Conservation (phyloP, 495 filamentous ascomycete species). For the Aspergillus saccharolyticus region DNA sequence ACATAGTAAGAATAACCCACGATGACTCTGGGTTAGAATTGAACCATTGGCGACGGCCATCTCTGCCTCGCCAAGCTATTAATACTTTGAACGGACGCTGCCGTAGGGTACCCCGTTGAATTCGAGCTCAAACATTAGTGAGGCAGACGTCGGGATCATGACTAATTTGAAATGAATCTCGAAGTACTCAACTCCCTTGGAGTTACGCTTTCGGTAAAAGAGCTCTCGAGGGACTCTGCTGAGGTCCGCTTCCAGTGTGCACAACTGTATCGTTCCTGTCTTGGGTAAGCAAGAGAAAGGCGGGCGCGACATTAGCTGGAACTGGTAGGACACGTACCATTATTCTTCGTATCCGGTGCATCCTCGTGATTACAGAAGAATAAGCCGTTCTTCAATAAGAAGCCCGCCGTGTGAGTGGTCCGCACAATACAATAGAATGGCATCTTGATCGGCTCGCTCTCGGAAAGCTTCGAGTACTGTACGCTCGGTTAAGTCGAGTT, state of each 20-base stretch:
- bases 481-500: slow-evolving; percentile 3
- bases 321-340: slow-evolving; percentile 12
- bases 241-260: slow-evolving; percentile 22
- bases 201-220: slow-evolving; percentile 19
- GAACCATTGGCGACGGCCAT: not conserved
- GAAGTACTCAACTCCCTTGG: slow-evolving; percentile 18
- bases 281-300: not conserved
- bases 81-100: slow-evolving; percentile 12
- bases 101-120: slow-evolving; percentile 28
- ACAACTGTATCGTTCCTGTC: slow-evolving; percentile 16
- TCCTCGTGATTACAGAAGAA: slow-evolving; percentile 8
- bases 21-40: not conserved
- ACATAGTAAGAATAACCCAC: not conserved
- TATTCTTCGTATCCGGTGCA: slow-evolving; percentile 1
- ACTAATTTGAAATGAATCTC: slow-evolving; percentile 14
- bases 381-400: not conserved
- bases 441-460: slow-evolving; percentile 7
- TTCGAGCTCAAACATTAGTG: slow-evolving; percentile 23
- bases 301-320: not conserved
- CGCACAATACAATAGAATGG: not conserved
- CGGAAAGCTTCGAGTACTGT: slow-evolving; percentile 7
- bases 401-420: not conserved
- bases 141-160: slow-evolving; percentile 24
- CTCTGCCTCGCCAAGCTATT: not conserved
- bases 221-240: slow-evolving; percentile 20